Base-by-base conservation (phyloP, 495 filamentous ascomycete species). In the Parmelia sp. region DNA sequence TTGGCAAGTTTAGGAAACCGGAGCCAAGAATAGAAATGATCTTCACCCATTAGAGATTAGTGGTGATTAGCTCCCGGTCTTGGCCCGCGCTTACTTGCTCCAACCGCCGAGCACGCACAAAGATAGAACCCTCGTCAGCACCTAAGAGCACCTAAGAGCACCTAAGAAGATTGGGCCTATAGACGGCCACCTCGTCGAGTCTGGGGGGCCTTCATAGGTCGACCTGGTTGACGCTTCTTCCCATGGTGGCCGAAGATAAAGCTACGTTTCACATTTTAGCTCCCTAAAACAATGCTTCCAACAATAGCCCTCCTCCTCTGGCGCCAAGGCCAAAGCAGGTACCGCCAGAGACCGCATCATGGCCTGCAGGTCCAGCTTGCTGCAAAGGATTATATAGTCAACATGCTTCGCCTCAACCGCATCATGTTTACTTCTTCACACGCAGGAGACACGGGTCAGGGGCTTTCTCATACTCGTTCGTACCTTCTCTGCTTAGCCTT, bases 371-470 rank as follows among this genome's bases (percentile, higher is more conserved):
- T 19, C 49, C 56, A 58, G 53, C 51, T n/a, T 21, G 42, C 39
- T 58, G 37, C 45, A 55, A 36, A 21, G 36, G 55, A 64, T 59
- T 64, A 68, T 68, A 68, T n/a, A 68, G 66, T 44, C 56, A n/a
- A 36, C 8, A 33, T 68, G 62, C 66, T 68, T 65, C 66, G 66
- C 66, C 66, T 68, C 66, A 36, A 17, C 49, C 47, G 19, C 42
- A 65, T 57, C 25, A 64, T 44, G 55, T 51, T 23, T 62, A 57
- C 58, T 40, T 62, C 35, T 65, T 59, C 63, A 64, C 33, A 67
- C 63, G 65, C 65, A 67, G 61, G 59, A 63, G 44, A 59, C 14
- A 27, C 21, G 12, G 29, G 37, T 8, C 15, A 57, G 64, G 29
- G 25, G 36, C 39, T 40, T 45, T 62, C 33, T 60, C 63, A 39